Percentiles rank a stretch among this genome's conserved stretches.
These are phyloP conservation scores for Bothriochloa decipiens DNA, from an alignment of 176 grass and related monocot species.

Conservation along the genomic window DNA sequence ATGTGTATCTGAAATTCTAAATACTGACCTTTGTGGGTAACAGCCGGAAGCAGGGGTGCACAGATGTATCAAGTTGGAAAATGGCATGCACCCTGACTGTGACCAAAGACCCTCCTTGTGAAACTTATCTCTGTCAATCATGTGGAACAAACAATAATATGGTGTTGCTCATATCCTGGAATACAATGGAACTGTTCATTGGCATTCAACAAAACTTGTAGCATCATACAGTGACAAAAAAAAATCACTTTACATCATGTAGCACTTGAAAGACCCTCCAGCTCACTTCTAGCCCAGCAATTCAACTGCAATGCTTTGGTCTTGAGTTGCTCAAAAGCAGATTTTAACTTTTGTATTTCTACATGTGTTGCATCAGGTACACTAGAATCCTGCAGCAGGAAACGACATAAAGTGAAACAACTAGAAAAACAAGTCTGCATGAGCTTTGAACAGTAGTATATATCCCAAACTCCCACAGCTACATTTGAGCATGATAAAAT, in stretches of 20 bases:
- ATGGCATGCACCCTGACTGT: not conserved
- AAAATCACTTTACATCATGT: conserved; percentile 35
- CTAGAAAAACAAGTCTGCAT: not conserved
- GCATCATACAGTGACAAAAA: not conserved
- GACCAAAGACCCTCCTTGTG: not conserved
- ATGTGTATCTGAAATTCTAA: not conserved
- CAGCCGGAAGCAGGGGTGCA: not conserved
- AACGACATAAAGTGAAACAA: conserved; percentile 11
- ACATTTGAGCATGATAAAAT: conserved; percentile 11
- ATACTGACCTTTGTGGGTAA: not conserved
- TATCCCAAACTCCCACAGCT: not conserved
- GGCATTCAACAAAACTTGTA: not conserved
- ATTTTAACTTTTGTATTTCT: conserved; percentile 53
- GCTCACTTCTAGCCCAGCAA: conserved; percentile 49
- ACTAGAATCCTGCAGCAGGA: conserved; percentile 43
- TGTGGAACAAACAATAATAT: not conserved
- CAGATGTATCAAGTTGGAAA: conserved; percentile 8
- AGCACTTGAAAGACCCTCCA: conserved; percentile 36
- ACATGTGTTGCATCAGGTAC: conserved; percentile 43
- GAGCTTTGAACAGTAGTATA: conserved; percentile 8
- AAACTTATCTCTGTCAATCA: conserved; percentile 20
- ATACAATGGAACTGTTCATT: not conserved
- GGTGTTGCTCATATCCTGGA: not conserved
- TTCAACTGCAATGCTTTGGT: conserved; percentile 54
- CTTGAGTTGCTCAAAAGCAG: conserved; percentile 58